Evolutionary conservation across 2,329 filamentous ascomycete species (phyloP), one percentile per base, ranked within the genome.

Genomic region (Fusarium sp.): DNA sequence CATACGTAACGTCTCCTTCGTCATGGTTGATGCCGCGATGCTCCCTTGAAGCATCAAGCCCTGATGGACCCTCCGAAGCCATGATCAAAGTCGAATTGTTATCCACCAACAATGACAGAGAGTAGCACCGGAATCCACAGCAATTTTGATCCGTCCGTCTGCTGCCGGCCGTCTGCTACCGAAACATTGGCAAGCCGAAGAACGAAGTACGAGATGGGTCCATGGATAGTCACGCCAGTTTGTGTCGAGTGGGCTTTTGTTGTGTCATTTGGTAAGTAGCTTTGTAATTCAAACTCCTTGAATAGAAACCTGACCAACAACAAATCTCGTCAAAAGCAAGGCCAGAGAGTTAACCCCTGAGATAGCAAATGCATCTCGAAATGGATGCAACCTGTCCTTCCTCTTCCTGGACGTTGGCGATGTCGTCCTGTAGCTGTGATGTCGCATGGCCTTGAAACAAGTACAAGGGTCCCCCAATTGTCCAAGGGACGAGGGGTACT

Each of bases 401-500:
- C 20, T 36, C 8, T 18, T 60, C 51, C 53, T 51, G 58, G 54
- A 51, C 16, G 61, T 44, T 49, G 38, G 62, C 31, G 60, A 65
- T 64, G 55, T 61, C 62, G 42, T 61, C 34, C 50, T 67, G 61
- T 49, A 44, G 53, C 55, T 57, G 51, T 14, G 16, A 44, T 33
- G 61, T 66, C 55, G 71, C 65, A 71, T 74, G 72, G 68, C 66
- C 61, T 71, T 74, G 72, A 74, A 74, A 74, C 72, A 74, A 73
- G 64, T 61, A 53, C 66, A 70, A 54, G 62, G 54, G 40, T 42
- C 44, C 49, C 44, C 56, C 50, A 59, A 60, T 54, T 40, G 23
- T 29, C 44, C 46, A 60, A 62, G 62, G 63, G 62, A 44, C 58
- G 18, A 50, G 29, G 40, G 46, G 57, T 29, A 62, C 54, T 65